Percentiles rank a stretch among this genome's conserved stretches.
These are phyloP conservation scores for Claviceps pusilla DNA, from an alignment of 2,329 filamentous ascomycete genomes.

Conservation along the genomic window DNA sequence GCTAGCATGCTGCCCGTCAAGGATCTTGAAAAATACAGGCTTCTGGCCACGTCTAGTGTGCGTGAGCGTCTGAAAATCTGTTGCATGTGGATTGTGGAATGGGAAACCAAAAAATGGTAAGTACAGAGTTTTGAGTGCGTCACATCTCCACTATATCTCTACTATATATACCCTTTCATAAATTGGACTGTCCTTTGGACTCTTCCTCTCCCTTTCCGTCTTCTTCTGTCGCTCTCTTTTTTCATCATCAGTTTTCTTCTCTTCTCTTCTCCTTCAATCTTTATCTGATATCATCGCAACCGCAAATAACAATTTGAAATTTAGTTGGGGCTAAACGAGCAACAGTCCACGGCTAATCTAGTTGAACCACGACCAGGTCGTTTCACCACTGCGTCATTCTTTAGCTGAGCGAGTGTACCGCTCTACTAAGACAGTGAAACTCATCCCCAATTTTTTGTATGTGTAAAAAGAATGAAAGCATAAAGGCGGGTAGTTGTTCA, in stretches of 20 bases:
- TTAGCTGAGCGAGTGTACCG: conserved; percentile 9
- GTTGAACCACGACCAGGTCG: conserved; percentile 16
- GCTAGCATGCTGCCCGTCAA: conserved; percentile 65
- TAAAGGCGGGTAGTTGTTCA: background rate
- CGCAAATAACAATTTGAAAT: background rate
- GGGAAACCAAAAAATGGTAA: conserved; percentile 59
- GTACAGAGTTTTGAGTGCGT: conserved; percentile 16
- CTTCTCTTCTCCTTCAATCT: background rate
- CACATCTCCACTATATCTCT: too few relatives aligned
- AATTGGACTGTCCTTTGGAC: too few relatives aligned
- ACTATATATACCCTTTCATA: background rate
- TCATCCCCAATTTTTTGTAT: background rate
- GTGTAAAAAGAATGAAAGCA: background rate
- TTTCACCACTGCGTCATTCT: conserved; percentile 18
- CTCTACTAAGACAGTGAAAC: background rate
- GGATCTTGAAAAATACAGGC: conserved; percentile 63
- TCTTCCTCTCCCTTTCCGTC: too few relatives aligned
- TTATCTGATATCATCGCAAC: background rate
- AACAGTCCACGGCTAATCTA: conserved; percentile 12
- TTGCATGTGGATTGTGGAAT: conserved; percentile 59
- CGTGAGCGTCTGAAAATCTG: conserved; percentile 72
- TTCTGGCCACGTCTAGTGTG: conserved; percentile 61
- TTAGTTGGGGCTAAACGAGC: background rate
- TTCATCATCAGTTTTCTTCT: background rate
- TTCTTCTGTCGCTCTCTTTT: too few relatives aligned